Evolutionary conservation across 768 basidiomycete species (phyloP).

Genomic region (Tricholomella constricta): DNA sequence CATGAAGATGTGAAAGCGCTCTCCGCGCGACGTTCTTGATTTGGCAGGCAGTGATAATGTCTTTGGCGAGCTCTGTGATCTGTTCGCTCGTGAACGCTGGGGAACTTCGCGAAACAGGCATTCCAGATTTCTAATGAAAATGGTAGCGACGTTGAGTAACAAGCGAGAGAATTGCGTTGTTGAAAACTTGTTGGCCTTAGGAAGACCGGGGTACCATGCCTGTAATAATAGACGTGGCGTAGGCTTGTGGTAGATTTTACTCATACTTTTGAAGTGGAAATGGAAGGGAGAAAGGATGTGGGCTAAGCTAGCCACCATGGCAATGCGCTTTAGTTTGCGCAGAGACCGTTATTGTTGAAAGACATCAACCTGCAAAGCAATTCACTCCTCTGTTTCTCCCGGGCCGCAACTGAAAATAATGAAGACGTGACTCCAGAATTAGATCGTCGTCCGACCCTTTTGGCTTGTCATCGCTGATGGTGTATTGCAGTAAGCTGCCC

Average conservation of each 20-base stretch:
- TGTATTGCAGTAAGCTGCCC: too few relatives aligned
- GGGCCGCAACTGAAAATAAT: too few relatives aligned
- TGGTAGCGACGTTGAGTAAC: constrained; percentile 66
- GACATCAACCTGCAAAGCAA: constrained; percentile 51
- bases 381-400: too few relatives aligned
- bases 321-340: constrained; percentile 65
- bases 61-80: constrained; percentile 46
- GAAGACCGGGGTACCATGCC: constrained; percentile 58
- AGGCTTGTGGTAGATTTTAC: too few relatives aligned
- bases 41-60: constrained; percentile 62
- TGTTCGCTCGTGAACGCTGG: constrained; percentile 37
- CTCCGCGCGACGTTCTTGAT: constrained; percentile 72
- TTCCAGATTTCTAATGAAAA: constrained; percentile 66
- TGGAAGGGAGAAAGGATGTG: not conserved
- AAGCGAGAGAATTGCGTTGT: constrained; percentile 68
- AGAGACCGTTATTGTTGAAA: constrained; percentile 71
- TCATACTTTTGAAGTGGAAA: constrained; percentile 32
- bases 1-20: constrained; percentile 55
- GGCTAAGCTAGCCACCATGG: constrained; percentile 69
- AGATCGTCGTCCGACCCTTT: too few relatives aligned
- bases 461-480: too few relatives aligned
- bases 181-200: constrained; percentile 63
- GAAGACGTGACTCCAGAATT: too few relatives aligned
- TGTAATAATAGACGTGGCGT: constrained; percentile 59
- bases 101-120: constrained; percentile 55